phyloP scores from a whole-genome alignment of 2,329 filamentous ascomycete species.

The Spiromastix sp. region DNA sequence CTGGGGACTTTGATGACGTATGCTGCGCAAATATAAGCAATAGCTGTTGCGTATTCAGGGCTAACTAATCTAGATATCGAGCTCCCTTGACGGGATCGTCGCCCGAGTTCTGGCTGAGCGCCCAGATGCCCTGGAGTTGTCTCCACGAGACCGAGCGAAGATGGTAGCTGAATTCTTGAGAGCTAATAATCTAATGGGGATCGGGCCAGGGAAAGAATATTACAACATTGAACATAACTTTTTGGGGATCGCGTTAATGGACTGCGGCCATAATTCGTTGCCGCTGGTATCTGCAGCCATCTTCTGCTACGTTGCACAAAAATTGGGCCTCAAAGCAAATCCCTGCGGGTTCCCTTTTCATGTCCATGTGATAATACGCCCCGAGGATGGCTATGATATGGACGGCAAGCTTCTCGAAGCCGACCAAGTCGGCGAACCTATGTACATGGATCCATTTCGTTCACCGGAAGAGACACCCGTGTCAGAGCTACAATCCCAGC shows the following conservation, averaged over 20 bases:
- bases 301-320: conserved; percentile 67
- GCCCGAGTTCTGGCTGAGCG: conserved; percentile 43
- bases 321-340: conserved; percentile 63
- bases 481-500: conserved; percentile 46
- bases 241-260: conserved; percentile 68
- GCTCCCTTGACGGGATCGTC: conserved; percentile 56
- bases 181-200: conserved; percentile 57
- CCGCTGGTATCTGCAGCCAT: conserved; percentile 82
- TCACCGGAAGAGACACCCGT: conserved; percentile 56
- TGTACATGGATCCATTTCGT: conserved; percentile 79
- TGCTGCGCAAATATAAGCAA: conserved; percentile 19
- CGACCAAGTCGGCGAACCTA: conserved; percentile 36
- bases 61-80: conserved; percentile 40
- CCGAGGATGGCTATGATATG: conserved; percentile 49
- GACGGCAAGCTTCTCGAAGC: conserved; percentile 36
- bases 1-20: conserved; percentile 66
- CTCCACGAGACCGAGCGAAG: conserved; percentile 58
- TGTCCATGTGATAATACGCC: conserved; percentile 67
- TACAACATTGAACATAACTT: conserved; percentile 78
- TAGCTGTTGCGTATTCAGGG: not conserved
- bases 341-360: conserved; percentile 78
- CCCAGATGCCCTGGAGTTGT: conserved; percentile 44
- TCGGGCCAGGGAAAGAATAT: conserved; percentile 59
- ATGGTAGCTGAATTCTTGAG: conserved; percentile 61
- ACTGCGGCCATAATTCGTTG: conserved; percentile 64